Evolutionary conservation across 163 green algal genomes (phyloP).

Genomic region (Dunaliella salina): DNA sequence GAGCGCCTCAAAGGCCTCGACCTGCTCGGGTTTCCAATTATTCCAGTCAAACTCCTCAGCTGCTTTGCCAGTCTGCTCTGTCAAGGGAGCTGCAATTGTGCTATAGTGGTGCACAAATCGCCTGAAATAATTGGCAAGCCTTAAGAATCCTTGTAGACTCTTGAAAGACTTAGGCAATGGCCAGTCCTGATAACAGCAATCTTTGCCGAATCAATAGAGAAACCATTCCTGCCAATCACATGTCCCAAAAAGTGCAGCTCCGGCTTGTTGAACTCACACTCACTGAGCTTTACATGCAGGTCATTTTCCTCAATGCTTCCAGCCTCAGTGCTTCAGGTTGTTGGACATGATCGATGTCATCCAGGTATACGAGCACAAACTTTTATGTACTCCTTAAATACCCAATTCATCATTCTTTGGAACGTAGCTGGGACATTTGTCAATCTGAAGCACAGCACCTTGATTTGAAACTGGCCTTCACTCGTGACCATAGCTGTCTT

Average conservation of each 20-base stretch:
- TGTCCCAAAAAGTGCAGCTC: slow-evolving; percentile 36
- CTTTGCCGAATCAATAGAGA: slow-evolving; percentile 33
- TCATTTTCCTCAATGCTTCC: slow-evolving; percentile 31
- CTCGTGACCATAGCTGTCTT: neutral
- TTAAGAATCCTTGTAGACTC: slow-evolving; percentile 33
- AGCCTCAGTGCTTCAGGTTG: slow-evolving; percentile 44
- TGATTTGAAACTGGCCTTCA: neutral
- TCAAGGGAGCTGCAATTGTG: slow-evolving; percentile 17
- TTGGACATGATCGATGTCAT: slow-evolving; percentile 64
- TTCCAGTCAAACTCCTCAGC: neutral
- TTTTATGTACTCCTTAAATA: slow-evolving; percentile 23
- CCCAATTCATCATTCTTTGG: too few relatives aligned
- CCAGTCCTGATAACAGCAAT: slow-evolving; percentile 27
- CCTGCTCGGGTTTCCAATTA: slow-evolving; percentile 1
- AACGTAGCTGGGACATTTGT: slow-evolving; percentile 63
- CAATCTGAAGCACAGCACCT: slow-evolving; percentile 57
- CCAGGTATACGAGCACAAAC: slow-evolving; percentile 59
- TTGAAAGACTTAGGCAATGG: slow-evolving; percentile 14
- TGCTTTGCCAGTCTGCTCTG: neutral
- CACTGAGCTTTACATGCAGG: slow-evolving; percentile 45
- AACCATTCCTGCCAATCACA: slow-evolving; percentile 28
- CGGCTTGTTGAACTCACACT: slow-evolving; percentile 44
- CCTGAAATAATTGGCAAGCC: slow-evolving; percentile 41
- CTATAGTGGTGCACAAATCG: slow-evolving; percentile 36
- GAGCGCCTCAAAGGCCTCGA: slow-evolving; percentile 30